A percentile compares a stretch with the other conserved stretches of the same genome.
phyloP scores from a whole-genome alignment of 371 early-diverging fungal species.

The Catenaria anguillulae region DNA sequence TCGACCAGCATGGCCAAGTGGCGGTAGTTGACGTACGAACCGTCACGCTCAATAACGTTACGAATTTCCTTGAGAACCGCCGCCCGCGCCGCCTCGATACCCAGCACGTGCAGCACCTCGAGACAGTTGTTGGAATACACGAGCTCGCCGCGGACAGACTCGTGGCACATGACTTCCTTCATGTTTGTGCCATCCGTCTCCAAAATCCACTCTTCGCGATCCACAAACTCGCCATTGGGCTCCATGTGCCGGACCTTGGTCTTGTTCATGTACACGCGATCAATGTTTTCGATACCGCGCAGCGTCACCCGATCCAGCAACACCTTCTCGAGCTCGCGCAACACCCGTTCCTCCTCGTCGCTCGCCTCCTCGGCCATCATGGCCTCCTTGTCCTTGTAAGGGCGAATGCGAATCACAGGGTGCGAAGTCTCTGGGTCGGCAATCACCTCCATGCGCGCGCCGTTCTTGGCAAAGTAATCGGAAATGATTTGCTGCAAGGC shows the following conservation, averaged over 20 bases:
- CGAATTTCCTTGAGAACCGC: slow-evolving; percentile 87
- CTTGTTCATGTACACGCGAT: slow-evolving; percentile 81
- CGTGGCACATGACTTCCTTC: slow-evolving; percentile 66
- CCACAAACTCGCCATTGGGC: slow-evolving; percentile 43
- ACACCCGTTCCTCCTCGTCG: slow-evolving; percentile 90
- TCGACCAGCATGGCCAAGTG: slow-evolving; percentile 94
- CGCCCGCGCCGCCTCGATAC: slow-evolving; percentile 95
- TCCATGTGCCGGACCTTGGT: slow-evolving; percentile 34
- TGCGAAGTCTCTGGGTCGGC: slow-evolving; percentile 87
- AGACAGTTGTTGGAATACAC: slow-evolving; percentile 86
- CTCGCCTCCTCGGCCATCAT: slow-evolving; percentile 35
- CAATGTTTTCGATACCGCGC: slow-evolving; percentile 80
- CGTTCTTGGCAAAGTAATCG: slow-evolving; percentile 37
- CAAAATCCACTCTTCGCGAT: slow-evolving; percentile 64
- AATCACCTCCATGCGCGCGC: slow-evolving; percentile 54
- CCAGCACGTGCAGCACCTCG: slow-evolving; percentile 88
- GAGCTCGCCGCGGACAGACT: slow-evolving; percentile 64
- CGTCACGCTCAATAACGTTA: slow-evolving; percentile 94
- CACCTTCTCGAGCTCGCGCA: slow-evolving; percentile 64
- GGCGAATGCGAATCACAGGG: slow-evolving; percentile 80
- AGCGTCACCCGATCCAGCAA: slow-evolving; percentile 77
- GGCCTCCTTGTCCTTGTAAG: slow-evolving; percentile 40
- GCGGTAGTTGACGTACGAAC: slow-evolving; percentile 98
- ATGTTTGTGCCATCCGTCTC: slow-evolving; percentile 97
- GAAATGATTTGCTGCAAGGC: slow-evolving; percentile 49